Evolutionary conservation across 169 alveolate genomes (phyloP), one percentile per base, ranked within the genome.

Genomic region (Plasmodium reichenowi): DNA sequence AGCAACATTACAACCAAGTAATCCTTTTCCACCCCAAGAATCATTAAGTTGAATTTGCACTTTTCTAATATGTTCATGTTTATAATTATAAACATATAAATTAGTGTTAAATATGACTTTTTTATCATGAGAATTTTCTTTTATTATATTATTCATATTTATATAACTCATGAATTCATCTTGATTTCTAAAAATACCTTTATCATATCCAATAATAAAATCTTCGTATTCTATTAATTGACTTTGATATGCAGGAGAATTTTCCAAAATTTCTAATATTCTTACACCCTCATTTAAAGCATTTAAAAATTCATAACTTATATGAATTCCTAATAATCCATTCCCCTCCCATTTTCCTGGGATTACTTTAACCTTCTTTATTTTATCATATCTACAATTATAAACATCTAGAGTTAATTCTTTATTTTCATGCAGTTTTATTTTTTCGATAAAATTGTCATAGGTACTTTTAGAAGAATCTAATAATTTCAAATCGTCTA

Each of bases 301-400:
- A 50, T 88, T 93, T 45, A 91, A 85, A 20, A 58, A 86, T 24
- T 89, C 94, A 43, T 83, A 94, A 29, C 85, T 88, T 58, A 94
- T 93, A 17, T 94, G 78, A 26, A 93, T 88, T 3, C 96, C 96
- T 68, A 94, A 59, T 6, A 94, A 76, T 24, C 96, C 96, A 17
- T 86, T 88, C 22, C 96, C 96, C 7, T 92, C 88, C 96, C 96
- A 94, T 72, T 90, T 94, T 47, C 80, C 89, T 10, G 96, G 96
- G n/a, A 43, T 73, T 12, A 94, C 85, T 38, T 78, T 90, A 24
- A 94, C 90, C 48, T 88, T 76, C 29, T 74, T 76, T 43, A 93
- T 72, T 45, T 83, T 75, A 59, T 91, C 89, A 88, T 89, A 68
- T 12, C 95, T 80, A 4, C 94, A 94, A 67, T 91, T 94, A 56